Conservation (phyloP, 805 yeast species). For the Candida quercuum region DNA sequence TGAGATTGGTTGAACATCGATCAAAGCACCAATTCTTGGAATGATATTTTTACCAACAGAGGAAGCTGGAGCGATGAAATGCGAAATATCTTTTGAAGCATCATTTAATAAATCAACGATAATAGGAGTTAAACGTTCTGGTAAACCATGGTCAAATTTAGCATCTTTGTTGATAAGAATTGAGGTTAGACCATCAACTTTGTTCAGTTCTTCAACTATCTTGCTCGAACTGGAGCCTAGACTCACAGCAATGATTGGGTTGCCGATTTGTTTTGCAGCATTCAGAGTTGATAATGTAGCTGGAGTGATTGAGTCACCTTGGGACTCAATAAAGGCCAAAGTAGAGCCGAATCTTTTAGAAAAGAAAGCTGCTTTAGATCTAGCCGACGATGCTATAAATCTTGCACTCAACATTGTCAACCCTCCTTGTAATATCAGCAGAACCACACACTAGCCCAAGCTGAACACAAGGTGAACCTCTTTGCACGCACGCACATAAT, state of each 20-base stretch:
- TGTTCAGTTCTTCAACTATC: constrained; percentile 46
- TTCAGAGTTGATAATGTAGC: constrained; percentile 65
- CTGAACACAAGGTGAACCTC: too few relatives aligned
- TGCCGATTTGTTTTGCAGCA: constrained; percentile 74
- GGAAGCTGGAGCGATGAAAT: constrained; percentile 77
- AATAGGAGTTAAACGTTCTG: constrained; percentile 79
- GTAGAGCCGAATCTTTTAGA: constrained; percentile 55
- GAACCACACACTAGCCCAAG: too few relatives aligned
- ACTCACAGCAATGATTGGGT: constrained; percentile 75
- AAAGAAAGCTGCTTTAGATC: neutral
- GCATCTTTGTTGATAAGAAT: constrained; percentile 51
- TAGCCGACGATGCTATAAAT: constrained; percentile 1
- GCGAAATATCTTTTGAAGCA: constrained; percentile 42
- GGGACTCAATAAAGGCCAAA: constrained; percentile 68
- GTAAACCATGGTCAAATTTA: constrained; percentile 63
- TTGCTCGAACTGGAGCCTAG: constrained; percentile 57
- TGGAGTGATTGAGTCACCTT: constrained; percentile 49
- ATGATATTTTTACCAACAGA: constrained; percentile 81
- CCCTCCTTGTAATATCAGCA: too few relatives aligned
- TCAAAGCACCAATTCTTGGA: constrained; percentile 80
- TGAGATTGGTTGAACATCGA: constrained; percentile 84
- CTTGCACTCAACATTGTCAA: constrained; percentile 11
- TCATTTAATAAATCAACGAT: constrained; percentile 34
- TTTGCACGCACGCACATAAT: too few relatives aligned
- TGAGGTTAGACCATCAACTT: constrained; percentile 37